Base-by-base conservation (phyloP, 1,284 basidiomycete genomes). In the Fomitopsis palustris region DNA sequence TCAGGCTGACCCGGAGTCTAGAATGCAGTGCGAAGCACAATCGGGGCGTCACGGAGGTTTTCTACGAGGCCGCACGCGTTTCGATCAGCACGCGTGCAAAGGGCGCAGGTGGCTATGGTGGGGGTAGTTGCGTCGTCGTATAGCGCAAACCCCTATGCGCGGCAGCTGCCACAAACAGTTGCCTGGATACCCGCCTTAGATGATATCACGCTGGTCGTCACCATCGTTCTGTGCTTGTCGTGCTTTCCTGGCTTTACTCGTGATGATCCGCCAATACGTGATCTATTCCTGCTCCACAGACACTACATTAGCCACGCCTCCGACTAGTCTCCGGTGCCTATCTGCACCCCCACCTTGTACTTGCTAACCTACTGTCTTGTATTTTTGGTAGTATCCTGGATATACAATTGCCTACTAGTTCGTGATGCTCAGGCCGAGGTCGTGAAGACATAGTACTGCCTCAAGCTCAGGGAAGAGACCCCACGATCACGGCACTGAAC, bases 11-110 rank as follows among this genome's bases (percentile, higher is more conserved):
- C 21, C 14, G 31, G 17, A 21, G 38, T 4, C 54, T 16, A 95
- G 95, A 98, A 79, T 98, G 95, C 72, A 96, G 94, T 63, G 95
- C 96, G 10, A 97, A 96, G 73, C 92, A 95, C 69, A 96, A 97
- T 69, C 85, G 96, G 47, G 96, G 96, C 4, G 95, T 98, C 9
- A 81, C 84, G 27, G 95, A 98, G 71, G 94, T 95, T 5, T 95
- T 98, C 69, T 84, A 91, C 64, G 94, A 96, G 72, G 90, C 92
- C 1, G 93, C 93, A 0, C 82, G 91, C 5, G 92, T 95, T 4
- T 90, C 93, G 8, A 74, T 96, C 51, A 85, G 83, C 56, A 89
- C 90, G 25, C 81, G 85, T 55, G 75, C 89, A 10, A 91, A 87
- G 70, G 87, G 89, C 6, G 75, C 84, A 23, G 80, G 81, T 21